A percentile compares a stretch with the other conserved stretches of the same genome.
Conservation (phyloP, 139 green algal genomes). For the Tetratostichococcus sp. region DNA sequence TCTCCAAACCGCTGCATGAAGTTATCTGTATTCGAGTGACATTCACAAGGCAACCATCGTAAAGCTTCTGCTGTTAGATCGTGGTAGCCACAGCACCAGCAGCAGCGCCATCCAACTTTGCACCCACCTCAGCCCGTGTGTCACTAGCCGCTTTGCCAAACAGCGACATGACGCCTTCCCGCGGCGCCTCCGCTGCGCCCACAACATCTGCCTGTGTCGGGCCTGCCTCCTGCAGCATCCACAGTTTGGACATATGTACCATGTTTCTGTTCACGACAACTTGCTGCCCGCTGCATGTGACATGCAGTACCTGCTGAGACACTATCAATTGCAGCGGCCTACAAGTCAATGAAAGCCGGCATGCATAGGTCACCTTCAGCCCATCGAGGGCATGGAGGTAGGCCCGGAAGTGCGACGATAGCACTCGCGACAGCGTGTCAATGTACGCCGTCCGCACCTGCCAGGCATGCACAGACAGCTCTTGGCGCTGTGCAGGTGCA, state of each 20-base stretch:
- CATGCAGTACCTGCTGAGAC: too few species aligned
- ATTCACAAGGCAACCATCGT: too few species aligned
- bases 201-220: conserved; percentile 14
- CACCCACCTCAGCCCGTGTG: conserved; percentile 20
- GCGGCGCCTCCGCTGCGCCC: conserved; percentile 7
- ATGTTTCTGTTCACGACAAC: too few species aligned
- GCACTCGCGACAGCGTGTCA: conserved; percentile 68
- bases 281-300: too few species aligned
- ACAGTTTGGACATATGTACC: too few species aligned
- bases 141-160: background rate
- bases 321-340: too few species aligned
- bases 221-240: background rate
- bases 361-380: conserved; percentile 45
- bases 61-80: too few species aligned
- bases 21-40: too few species aligned
- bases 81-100: background rate
- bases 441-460: conserved; percentile 77
- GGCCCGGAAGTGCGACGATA: conserved; percentile 78
- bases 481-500: too few species aligned
- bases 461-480: too few species aligned
- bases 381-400: conserved; percentile 82
- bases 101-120: conserved; percentile 15
- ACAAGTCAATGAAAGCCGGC: too few species aligned
- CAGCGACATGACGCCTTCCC: background rate
- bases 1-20: too few species aligned